Conservation (phyloP, 2,329 filamentous ascomycete genomes). For the Blastomyces percursus region DNA sequence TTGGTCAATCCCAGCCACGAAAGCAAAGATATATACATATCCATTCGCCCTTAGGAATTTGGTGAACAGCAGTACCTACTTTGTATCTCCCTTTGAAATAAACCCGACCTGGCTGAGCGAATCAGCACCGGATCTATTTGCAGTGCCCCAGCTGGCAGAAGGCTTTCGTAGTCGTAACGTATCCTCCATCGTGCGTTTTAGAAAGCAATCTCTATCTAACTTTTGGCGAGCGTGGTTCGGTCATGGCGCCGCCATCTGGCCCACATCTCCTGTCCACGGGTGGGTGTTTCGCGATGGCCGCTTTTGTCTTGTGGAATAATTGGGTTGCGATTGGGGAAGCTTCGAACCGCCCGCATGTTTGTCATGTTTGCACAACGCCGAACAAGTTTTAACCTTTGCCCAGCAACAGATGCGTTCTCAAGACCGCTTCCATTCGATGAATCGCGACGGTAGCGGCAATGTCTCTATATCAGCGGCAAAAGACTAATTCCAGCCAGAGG, state of each 20-base stretch:
- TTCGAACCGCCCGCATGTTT: slow-evolving; percentile 18
- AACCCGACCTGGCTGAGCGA: slow-evolving; percentile 71
- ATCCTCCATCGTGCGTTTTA: slow-evolving; percentile 2
- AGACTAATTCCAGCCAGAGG: background rate
- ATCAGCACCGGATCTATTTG: slow-evolving; percentile 65
- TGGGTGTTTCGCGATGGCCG: background rate
- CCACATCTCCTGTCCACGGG: background rate
- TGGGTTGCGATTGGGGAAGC: background rate
- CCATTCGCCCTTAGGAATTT: slow-evolving; percentile 8
- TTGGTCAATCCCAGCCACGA: slow-evolving; percentile 13
- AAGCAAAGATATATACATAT: background rate
- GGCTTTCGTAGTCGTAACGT: slow-evolving; percentile 8
- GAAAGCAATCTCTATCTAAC: background rate
- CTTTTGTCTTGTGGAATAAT: background rate
- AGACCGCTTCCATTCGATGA: background rate
- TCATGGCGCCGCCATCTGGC: background rate
- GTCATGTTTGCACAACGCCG: slow-evolving; percentile 18
- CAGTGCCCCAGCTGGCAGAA: slow-evolving; percentile 46
- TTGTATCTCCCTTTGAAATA: slow-evolving; percentile 81
- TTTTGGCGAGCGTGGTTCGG: background rate
- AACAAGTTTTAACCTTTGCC: background rate
- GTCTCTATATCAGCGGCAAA: background rate
- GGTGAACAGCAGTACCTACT: slow-evolving; percentile 40
- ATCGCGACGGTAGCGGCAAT: background rate
- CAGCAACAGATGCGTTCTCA: background rate